Percentiles rank a stretch among this genome's conserved stretches.
Evolutionary conservation across 2,329 filamentous ascomycete species (phyloP).

Genomic region (Pseudocercospora fijiensis): DNA sequence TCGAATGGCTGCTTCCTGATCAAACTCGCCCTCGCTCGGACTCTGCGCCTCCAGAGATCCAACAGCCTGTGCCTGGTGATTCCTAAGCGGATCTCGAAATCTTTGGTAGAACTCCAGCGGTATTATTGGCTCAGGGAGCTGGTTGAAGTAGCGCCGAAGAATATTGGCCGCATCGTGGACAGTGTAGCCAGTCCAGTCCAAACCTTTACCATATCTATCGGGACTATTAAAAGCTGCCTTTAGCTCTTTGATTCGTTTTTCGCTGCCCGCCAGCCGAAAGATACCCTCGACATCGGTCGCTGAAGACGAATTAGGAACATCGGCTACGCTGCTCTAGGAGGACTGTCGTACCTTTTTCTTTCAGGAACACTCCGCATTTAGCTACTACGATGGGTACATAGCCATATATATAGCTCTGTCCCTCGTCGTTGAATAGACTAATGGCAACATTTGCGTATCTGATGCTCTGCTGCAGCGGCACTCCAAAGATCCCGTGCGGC

Average conservation of each 20-base stretch:
- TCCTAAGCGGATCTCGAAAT: conserved; percentile 79
- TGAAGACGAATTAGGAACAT: conserved; percentile 44
- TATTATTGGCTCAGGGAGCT: conserved; percentile 93
- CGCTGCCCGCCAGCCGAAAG: conserved; percentile 91
- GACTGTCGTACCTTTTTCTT: conserved; percentile 83
- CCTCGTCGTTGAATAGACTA: conserved; percentile 86
- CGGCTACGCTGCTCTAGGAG: conserved; percentile 10
- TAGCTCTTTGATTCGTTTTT: conserved; percentile 97
- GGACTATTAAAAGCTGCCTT: conserved; percentile 91
- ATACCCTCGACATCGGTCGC: conserved; percentile 95
- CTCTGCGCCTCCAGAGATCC: conserved; percentile 63
- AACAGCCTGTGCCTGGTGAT: conserved; percentile 67
- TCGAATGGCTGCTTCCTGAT: conserved; percentile 71
- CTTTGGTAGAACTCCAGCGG: conserved; percentile 88
- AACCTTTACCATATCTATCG: conserved; percentile 90
- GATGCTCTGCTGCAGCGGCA: conserved; percentile 90
- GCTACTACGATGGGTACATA: conserved; percentile 98
- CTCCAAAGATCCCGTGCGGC: conserved; percentile 82
- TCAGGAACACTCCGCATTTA: conserved; percentile 94
- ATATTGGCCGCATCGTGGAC: conserved; percentile 98
- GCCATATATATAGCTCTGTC: conserved; percentile 95
- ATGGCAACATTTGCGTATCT: conserved; percentile 98
- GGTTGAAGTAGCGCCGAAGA: conserved; percentile 89
- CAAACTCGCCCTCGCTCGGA: conserved; percentile 71
- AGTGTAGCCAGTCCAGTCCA: conserved; percentile 96